Evolutionary conservation across 306 rosid genomes (phyloP).

Genomic region (Fagus crenata): DNA sequence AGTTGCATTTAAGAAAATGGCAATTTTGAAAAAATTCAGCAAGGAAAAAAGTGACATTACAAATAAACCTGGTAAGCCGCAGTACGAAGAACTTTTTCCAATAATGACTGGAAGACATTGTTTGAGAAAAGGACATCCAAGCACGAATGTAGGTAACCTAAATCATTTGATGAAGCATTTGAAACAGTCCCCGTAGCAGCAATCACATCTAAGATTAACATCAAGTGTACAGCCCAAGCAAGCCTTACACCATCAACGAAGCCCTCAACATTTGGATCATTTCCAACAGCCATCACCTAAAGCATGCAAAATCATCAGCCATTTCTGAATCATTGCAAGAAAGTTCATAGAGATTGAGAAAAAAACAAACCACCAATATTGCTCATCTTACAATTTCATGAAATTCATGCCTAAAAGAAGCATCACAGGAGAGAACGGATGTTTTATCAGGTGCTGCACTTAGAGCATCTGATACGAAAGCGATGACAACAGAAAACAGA

Average conservation of each 20-base stretch:
- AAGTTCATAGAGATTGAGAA: conserved; percentile 21
- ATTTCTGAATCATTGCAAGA: conserved; percentile 24
- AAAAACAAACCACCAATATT: conserved; percentile 22
- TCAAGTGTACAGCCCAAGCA: conserved; percentile 91
- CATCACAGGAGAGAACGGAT: conserved; percentile 67
- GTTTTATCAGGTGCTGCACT: conserved; percentile 85
- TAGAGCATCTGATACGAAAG: conserved; percentile 83
- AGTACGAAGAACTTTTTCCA: conserved; percentile 76
- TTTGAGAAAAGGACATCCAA: conserved; percentile 76
- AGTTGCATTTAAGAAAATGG: conserved; percentile 2
- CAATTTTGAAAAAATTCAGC: not conserved
- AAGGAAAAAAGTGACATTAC: conserved; percentile 7
- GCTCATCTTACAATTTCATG: conserved; percentile 69
- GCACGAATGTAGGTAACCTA: conserved; percentile 61
- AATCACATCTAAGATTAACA: conserved; percentile 66
- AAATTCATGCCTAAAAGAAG: conserved; percentile 76
- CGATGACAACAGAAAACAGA: conserved; percentile 79
- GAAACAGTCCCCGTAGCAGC: conserved; percentile 57
- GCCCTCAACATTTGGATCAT: conserved; percentile 74
- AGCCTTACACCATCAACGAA: conserved; percentile 71
- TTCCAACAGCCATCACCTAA: conserved; percentile 78
- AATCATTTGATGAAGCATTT: conserved; percentile 66
- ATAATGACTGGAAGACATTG: conserved; percentile 77
- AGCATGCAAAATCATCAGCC: conserved; percentile 31
- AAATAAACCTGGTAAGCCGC: conserved; percentile 84